These are phyloP conservation scores for Leptomonas pyrrhocoris DNA, from an alignment of 208 protist species.

Conservation along the genomic window DNA sequence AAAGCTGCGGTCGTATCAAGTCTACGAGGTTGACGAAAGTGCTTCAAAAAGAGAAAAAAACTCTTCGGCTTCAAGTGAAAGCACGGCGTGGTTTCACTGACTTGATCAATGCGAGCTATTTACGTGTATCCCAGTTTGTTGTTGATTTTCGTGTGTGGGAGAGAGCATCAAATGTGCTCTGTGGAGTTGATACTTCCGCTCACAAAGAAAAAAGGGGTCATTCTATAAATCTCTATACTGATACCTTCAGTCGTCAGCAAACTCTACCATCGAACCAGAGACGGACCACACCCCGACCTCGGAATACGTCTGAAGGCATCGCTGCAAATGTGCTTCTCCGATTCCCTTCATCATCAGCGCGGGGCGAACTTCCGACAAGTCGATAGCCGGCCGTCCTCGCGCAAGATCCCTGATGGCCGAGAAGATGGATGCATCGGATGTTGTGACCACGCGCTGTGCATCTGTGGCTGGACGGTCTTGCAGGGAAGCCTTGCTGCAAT, in stretches of 20 bases:
- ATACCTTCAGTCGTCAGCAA: slow-evolving; percentile 47
- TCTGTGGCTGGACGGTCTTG: slow-evolving; percentile 60
- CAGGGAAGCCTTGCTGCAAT: slow-evolving; percentile 87
- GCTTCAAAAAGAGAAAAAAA: no score
- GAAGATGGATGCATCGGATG: slow-evolving; percentile 83
- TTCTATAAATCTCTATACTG: no score
- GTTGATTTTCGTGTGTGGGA: no score
- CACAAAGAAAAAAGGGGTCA: slow-evolving; percentile 22
- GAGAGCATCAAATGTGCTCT: no score
- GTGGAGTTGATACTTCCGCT: not conserved
- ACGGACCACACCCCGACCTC: slow-evolving; percentile 84
- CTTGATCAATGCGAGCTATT: no score
- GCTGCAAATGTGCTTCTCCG: slow-evolving; percentile 75
- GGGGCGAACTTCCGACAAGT: slow-evolving; percentile 72
- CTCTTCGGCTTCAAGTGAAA: no score
- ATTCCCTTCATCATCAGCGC: slow-evolving; percentile 85
- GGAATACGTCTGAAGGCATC: slow-evolving; percentile 78
- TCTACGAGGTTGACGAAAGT: no score
- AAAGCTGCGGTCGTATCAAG: no score
- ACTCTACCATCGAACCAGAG: slow-evolving; percentile 70
- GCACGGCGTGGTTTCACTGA: no score
- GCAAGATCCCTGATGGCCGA: slow-evolving; percentile 84
- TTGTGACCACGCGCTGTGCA: slow-evolving; percentile 57
- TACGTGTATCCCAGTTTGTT: no score
- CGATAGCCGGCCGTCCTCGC: slow-evolving; percentile 47